Evolutionary conservation across 768 basidiomycete species (phyloP), one percentile per base, ranked within the genome.

Genomic region (Amanita brunnescens): DNA sequence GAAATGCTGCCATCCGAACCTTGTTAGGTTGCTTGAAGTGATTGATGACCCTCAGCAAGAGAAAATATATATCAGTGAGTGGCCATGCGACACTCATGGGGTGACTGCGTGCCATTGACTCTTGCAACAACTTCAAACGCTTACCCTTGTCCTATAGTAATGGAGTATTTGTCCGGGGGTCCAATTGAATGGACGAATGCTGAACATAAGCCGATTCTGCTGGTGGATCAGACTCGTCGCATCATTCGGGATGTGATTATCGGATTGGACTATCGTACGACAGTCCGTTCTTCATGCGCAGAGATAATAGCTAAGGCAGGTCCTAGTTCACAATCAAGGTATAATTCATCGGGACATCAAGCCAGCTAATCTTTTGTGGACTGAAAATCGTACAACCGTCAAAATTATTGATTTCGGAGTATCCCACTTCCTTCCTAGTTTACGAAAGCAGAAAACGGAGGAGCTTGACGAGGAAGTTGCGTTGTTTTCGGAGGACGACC

Each of bases 311-410:
- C 24, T 51, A 51, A 50, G 26, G 21, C 23, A 38, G 14, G 46
- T 6, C 34, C 20, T 47, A 74, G 71, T 74, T 13, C 70, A 74
- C 49, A 58, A 64, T 42, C 62, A 66, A 51, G 70, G 70, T 54
- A 91, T 94, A 65, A 85, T 88, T 47, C 91, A 93, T 66, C 84
- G 91, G 24, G 91, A 94, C 62, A 79, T 94, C 61, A 93, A 94
- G 64, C 91, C 91, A 7, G 85, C 89, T 67, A 93, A 93, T 63
- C 76, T 94, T 26, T 69, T 93, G 13, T 84, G 92, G 58, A 65
- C 67, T 6, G 58, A 55, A 39, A 64, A 72, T 54, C 68, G 70
- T 33, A 62, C 62, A 26, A 83, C 86, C 58, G 77, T 94, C 57
- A 94, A 94, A 71, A 88, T 95, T 43, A 91, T 85, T 24, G 91